These are phyloP conservation scores for Fusarium torulosum DNA, from an alignment of 2,329 filamentous ascomycete species.

Conservation along the genomic window DNA sequence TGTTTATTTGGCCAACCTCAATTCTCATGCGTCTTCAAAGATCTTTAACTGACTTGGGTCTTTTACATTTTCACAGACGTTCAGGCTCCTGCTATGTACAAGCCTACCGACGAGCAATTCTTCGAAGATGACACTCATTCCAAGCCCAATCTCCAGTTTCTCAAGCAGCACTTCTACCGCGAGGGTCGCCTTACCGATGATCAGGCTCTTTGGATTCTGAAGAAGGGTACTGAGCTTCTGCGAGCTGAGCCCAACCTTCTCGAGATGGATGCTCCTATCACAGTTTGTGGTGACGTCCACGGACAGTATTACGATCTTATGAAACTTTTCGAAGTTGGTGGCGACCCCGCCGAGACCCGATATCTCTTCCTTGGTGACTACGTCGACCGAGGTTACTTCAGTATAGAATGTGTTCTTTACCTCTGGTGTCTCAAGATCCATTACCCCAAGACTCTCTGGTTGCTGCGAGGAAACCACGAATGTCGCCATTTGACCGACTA, in stretches of 20 bases:
- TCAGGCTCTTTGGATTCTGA: conserved; percentile 95
- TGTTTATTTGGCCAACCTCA: background rate
- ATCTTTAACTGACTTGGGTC: conserved; percentile 36
- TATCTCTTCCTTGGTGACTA: conserved; percentile 99
- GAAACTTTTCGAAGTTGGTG: conserved; percentile 99
- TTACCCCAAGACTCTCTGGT: conserved; percentile 97
- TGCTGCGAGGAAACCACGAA: conserved; percentile 97
- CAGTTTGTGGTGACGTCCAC: conserved; percentile 97
- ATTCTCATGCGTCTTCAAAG: conserved; percentile 4
- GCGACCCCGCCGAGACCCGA: conserved; percentile 93
- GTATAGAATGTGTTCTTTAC: conserved; percentile 98
- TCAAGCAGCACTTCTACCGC: conserved; percentile 98
- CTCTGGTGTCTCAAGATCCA: conserved; percentile 99
- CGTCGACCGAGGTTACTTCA: conserved; percentile 98
- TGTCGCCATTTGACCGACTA: conserved; percentile 99
- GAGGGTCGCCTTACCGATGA: conserved; percentile 97
- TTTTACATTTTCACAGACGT: conserved; percentile 74
- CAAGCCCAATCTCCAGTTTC: conserved; percentile 92
- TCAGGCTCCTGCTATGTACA: conserved; percentile 94
- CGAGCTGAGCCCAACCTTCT: conserved; percentile 93
- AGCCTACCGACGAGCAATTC: conserved; percentile 94
- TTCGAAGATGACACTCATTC: conserved; percentile 85
- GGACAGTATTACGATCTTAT: conserved; percentile 99
- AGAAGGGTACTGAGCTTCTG: conserved; percentile 86
- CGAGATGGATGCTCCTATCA: conserved; percentile 99